A percentile compares a stretch with the other conserved stretches of the same genome.
Evolutionary conservation across 1,139 yeast genomes (phyloP).

Genomic region (Lizanozyma gosingica): DNA sequence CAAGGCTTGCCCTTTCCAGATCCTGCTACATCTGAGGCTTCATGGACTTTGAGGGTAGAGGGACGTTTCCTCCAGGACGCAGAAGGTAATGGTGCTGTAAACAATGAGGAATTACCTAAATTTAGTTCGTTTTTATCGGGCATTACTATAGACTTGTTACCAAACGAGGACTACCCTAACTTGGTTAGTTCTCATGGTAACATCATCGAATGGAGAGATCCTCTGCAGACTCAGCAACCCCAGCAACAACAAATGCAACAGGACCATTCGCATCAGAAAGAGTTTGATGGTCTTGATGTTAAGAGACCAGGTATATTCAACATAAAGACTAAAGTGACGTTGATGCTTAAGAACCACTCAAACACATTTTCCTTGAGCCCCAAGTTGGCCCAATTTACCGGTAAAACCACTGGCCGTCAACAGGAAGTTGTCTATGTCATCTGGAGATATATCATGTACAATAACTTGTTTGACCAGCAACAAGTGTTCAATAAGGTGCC

Average conservation of each 20-base stretch:
- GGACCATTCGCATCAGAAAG: slow-evolving; percentile 10
- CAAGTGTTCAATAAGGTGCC: slow-evolving; percentile 22
- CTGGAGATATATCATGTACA: slow-evolving; percentile 83
- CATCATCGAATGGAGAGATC: slow-evolving; percentile 36
- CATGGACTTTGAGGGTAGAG: slow-evolving; percentile 85
- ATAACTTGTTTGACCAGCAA: slow-evolving; percentile 31
- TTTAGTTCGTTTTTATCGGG: slow-evolving; percentile 81
- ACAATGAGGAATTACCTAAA: slow-evolving; percentile 35
- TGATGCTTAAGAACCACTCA: slow-evolving; percentile 76
- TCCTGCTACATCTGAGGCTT: slow-evolving; percentile 30
- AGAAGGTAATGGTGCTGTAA: slow-evolving; percentile 17
- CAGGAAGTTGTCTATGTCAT: slow-evolving; percentile 78
- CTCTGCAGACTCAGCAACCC: background rate
- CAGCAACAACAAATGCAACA: slow-evolving; percentile 7
- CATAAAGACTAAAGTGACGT: slow-evolving; percentile 60
- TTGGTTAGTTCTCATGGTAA: slow-evolving; percentile 23
- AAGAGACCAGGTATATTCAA: slow-evolving; percentile 69
- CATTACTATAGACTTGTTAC: slow-evolving; percentile 66
- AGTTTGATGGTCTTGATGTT: slow-evolving; percentile 83
- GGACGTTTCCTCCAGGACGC: slow-evolving; percentile 54
- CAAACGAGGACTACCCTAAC: slow-evolving; percentile 32
- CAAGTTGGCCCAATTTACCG: slow-evolving; percentile 58
- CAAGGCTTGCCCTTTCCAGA: slow-evolving; percentile 15
- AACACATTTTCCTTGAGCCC: slow-evolving; percentile 49
- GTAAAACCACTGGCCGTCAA: slow-evolving; percentile 71